Percentiles rank a stretch among this genome's conserved stretches.
Conservation (phyloP, 192 early-diverging fungal species). For the Gonapodya sp. region DNA sequence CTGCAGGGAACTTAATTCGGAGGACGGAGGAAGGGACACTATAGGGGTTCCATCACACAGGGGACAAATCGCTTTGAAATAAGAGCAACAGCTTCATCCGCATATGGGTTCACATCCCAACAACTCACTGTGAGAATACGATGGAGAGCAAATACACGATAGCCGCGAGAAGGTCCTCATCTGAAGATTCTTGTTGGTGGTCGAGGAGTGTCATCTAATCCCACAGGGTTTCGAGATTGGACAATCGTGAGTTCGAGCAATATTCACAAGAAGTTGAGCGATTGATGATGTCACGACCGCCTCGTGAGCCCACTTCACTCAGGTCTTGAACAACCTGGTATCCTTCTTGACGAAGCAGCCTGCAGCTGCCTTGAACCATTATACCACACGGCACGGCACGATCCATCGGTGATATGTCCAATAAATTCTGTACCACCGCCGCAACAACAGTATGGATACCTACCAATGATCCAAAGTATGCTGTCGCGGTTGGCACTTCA, state of each 20-base stretch:
- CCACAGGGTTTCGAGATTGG: too few relatives aligned
- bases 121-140: not conserved
- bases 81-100: not conserved
- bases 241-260: too few relatives aligned
- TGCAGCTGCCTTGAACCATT: too few relatives aligned
- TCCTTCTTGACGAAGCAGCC: too few relatives aligned
- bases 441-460: too few relatives aligned
- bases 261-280: too few relatives aligned
- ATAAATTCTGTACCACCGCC: too few relatives aligned
- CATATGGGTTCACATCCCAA: not conserved
- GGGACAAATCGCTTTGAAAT: not conserved
- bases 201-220: not conserved
- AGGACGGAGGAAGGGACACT: conserved; percentile 42
- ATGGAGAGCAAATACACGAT: not conserved
- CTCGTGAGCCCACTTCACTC: too few relatives aligned
- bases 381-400: too few relatives aligned
- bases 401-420: too few relatives aligned
- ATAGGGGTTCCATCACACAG: not conserved
- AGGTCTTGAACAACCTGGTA: too few relatives aligned
- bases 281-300: too few relatives aligned
- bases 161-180: not conserved
- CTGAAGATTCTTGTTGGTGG: not conserved
- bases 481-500: not conserved
- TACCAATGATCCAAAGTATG: not conserved
- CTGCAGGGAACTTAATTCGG: conserved; percentile 52